Percentiles rank a stretch among this genome's conserved stretches.
These are phyloP conservation scores for Cryptosporidium meleagridis DNA, from an alignment of 169 alveolate species.

Conservation along the genomic window DNA sequence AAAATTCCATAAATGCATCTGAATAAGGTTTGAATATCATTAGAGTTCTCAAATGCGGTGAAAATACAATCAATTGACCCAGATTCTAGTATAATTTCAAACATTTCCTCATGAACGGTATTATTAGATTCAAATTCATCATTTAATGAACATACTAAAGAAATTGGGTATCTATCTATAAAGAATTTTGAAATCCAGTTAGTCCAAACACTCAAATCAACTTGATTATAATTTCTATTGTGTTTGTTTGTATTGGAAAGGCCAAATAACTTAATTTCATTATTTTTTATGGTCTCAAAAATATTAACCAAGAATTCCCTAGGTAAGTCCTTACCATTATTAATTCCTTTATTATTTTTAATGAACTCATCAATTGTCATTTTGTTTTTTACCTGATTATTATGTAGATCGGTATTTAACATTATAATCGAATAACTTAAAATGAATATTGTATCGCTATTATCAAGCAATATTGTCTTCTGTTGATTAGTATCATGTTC, in stretches of 20 bases:
- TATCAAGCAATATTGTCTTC: constrained; percentile 79
- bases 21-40: constrained; percentile 27
- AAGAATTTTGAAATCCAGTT: constrained; percentile 28
- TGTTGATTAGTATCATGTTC: constrained; percentile 72
- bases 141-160: background rate
- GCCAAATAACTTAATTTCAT: constrained; percentile 47
- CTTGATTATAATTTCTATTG: background rate
- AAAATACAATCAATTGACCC: constrained; percentile 31
- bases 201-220: constrained; percentile 10
- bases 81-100: constrained; percentile 2
- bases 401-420: constrained; percentile 92
- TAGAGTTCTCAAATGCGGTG: constrained; percentile 16
- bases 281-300: constrained; percentile 81
- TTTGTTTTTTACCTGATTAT: constrained; percentile 87
- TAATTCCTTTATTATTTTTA: constrained; percentile 89
- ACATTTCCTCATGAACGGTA: constrained; percentile 15
- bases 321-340: constrained; percentile 88
- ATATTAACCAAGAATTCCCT: constrained; percentile 80
- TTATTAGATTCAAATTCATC: background rate
- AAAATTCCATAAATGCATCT: constrained; percentile 51
- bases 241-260: background rate
- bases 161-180: background rate
- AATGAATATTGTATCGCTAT: constrained; percentile 87
- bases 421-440: constrained; percentile 89
- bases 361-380: constrained; percentile 89